Percentiles rank a stretch among this genome's conserved stretches.
These are phyloP conservation scores for Penicillium sumatraense DNA, from an alignment of 2,329 filamentous ascomycete species.

Conservation along the genomic window DNA sequence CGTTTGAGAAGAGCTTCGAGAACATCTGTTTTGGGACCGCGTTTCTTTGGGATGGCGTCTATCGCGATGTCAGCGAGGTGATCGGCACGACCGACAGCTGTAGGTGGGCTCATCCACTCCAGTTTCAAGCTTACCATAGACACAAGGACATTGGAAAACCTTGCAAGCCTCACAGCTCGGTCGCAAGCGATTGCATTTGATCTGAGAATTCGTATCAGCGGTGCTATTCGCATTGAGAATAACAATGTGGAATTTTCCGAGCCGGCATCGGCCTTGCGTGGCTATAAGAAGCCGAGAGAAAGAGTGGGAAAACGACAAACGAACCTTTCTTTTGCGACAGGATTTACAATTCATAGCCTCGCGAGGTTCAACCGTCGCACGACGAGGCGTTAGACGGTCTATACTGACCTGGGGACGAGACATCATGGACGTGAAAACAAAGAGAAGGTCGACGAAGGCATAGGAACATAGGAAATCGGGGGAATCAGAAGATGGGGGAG, in stretches of 20 bases:
- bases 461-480: constrained; percentile 1
- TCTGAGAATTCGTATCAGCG: constrained; percentile 55
- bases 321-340: constrained; percentile 87
- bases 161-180: constrained; percentile 88
- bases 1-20: constrained; percentile 82
- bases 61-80: constrained; percentile 40
- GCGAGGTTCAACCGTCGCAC: constrained; percentile 74
- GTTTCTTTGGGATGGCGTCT: constrained; percentile 86
- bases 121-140: too few relatives aligned
- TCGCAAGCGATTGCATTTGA: constrained; percentile 86
- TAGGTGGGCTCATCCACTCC: constrained; percentile 34
- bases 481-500: not conserved
- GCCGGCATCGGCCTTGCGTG: not conserved
- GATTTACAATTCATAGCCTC: constrained; percentile 97
- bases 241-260: too few relatives aligned
- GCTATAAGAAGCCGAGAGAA: too few relatives aligned
- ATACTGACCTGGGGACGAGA: constrained; percentile 80
- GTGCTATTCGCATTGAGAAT: not conserved
- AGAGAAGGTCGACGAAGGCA: constrained; percentile 1
- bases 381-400: constrained; percentile 73
- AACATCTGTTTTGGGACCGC: constrained; percentile 88
- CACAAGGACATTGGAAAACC: constrained; percentile 84
- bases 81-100: constrained; percentile 11
- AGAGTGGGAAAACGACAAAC: constrained; percentile 15
- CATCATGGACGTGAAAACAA: constrained; percentile 50